Evolutionary conservation across 2,329 filamentous ascomycete genomes (phyloP).

Genomic region (Chaetomium sp.): DNA sequence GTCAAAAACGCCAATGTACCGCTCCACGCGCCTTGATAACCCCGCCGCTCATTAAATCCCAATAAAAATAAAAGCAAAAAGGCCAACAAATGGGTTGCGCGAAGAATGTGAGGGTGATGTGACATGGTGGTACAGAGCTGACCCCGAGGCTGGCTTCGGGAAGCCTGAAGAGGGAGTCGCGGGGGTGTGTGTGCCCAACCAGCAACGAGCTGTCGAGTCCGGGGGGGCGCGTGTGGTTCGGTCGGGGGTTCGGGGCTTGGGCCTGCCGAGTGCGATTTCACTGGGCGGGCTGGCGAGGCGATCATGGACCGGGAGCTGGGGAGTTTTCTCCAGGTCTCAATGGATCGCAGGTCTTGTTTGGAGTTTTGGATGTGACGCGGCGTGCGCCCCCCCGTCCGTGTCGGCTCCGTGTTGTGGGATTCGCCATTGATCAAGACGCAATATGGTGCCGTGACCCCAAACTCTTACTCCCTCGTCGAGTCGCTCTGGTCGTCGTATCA

Average conservation of each 20-base stretch:
- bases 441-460: too few relatives aligned
- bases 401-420: not conserved
- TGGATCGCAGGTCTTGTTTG: not conserved
- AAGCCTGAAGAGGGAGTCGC: not conserved
- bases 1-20: not conserved
- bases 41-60: not conserved
- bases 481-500: not conserved
- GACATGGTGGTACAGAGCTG: constrained; percentile 1
- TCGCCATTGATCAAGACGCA: not conserved
- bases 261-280: too few relatives aligned
- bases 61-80: not conserved
- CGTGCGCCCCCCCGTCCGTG: not conserved
- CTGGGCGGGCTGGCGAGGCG: too few relatives aligned
- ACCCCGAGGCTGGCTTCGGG: not conserved
- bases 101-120: not conserved
- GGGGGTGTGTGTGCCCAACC: not conserved
- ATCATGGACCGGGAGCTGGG: too few relatives aligned
- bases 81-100: not conserved
- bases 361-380: too few relatives aligned
- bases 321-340: not conserved
- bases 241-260: too few relatives aligned
- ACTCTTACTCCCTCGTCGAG: too few relatives aligned
- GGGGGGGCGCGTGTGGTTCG: too few relatives aligned
- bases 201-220: too few relatives aligned
- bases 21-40: not conserved